Conservation (phyloP, 208 protist species). For the Acanthamoeba healyi region DNA sequence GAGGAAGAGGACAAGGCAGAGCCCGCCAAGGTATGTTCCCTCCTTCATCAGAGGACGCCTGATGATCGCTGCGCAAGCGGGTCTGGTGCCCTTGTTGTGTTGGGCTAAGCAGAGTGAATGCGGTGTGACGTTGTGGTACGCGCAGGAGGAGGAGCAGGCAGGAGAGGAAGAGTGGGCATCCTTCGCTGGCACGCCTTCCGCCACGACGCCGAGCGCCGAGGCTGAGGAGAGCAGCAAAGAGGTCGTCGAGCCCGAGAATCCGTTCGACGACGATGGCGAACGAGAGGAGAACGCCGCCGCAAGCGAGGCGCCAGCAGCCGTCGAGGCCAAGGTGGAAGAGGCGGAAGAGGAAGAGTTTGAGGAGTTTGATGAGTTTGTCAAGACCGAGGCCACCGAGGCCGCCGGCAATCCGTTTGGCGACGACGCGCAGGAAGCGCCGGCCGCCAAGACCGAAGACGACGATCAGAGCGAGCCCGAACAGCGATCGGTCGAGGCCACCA, state of each 20-base stretch:
- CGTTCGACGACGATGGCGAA: background rate
- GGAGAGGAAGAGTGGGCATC: constrained; percentile 52
- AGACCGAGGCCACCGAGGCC: background rate
- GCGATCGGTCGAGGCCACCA: background rate
- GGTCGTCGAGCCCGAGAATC: background rate
- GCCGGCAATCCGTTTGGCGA: constrained; percentile 3
- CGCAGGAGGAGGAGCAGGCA: background rate
- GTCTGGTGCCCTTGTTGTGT: too few species aligned
- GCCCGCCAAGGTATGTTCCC: background rate
- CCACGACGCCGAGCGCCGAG: background rate
- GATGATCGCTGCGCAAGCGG: too few species aligned
- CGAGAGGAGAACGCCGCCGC: background rate
- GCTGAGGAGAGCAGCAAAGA: background rate
- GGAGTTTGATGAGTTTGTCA: constrained; percentile 4
- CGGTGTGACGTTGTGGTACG: background rate
- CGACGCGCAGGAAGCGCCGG: background rate
- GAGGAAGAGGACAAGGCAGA: background rate
- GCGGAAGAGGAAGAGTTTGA: constrained; percentile 6
- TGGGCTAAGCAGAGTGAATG: too few species aligned
- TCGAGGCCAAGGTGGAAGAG: constrained; percentile 6
- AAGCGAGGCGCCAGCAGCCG: background rate
- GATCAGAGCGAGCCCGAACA: background rate
- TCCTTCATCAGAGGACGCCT: background rate
- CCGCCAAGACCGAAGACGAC: background rate
- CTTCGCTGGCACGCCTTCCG: background rate